These are phyloP conservation scores for Lentinus brumalis DNA, from an alignment of 768 basidiomycete species.

Conservation along the genomic window DNA sequence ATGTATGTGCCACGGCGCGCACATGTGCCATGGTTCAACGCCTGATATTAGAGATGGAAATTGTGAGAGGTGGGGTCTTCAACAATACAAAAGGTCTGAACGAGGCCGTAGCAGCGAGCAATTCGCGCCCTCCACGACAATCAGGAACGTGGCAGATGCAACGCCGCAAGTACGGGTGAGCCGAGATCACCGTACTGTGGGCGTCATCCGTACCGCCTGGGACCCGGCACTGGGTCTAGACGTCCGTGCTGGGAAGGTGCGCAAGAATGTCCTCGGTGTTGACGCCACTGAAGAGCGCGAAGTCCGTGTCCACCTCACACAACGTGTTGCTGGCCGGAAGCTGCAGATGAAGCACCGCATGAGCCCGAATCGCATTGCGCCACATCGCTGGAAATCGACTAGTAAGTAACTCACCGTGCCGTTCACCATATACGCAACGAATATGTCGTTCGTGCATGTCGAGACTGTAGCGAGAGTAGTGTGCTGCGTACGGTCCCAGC, in stretches of 20 bases:
- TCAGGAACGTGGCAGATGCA: too few relatives aligned
- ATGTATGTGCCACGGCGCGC: too few relatives aligned
- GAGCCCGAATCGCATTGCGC: background rate
- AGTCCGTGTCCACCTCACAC: conserved; percentile 7
- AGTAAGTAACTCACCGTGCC: conserved; percentile 1
- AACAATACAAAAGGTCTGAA: too few relatives aligned
- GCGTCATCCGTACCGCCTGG: too few relatives aligned
- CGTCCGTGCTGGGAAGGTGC: background rate
- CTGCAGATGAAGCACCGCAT: background rate
- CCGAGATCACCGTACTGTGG: background rate
- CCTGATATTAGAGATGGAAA: too few relatives aligned
- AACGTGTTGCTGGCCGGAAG: conserved; percentile 1
- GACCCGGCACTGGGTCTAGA: background rate
- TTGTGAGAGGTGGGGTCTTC: too few relatives aligned
- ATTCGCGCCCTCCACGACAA: too few relatives aligned
- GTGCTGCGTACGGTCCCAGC: too few relatives aligned
- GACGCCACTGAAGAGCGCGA: conserved; percentile 7
- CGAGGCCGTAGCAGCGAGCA: too few relatives aligned
- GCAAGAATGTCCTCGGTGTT: conserved; percentile 4
- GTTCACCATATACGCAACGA: background rate
- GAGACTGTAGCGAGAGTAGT: background rate
- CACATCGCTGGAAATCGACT: background rate
- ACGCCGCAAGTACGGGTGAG: background rate
- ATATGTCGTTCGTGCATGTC: background rate
- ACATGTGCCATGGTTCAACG: too few relatives aligned